Evolutionary conservation across 2,329 filamentous ascomycete species (phyloP).

Genomic region (Stachybotrys chartarum): DNA sequence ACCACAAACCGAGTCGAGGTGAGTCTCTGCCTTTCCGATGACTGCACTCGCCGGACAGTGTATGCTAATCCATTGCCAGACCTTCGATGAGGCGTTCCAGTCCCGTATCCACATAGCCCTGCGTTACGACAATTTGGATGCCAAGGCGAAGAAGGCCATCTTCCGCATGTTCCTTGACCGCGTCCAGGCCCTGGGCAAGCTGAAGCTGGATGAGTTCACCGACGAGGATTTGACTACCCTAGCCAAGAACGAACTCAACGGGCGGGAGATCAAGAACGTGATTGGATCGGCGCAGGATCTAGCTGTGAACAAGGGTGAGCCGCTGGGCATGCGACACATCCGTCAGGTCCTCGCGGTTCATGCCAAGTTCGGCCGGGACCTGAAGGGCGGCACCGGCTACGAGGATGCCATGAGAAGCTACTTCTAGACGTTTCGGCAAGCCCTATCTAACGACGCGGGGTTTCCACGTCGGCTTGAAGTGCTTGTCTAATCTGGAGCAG

Average conservation of each 20-base stretch:
- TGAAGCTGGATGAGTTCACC: slow-evolving; percentile 52
- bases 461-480: neutral
- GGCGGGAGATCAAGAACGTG: slow-evolving; percentile 77
- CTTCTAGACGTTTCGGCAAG: slow-evolving; percentile 30
- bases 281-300: slow-evolving; percentile 77
- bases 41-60: neutral
- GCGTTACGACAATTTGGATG: slow-evolving; percentile 67
- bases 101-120: slow-evolving; percentile 81
- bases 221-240: slow-evolving; percentile 62
- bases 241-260: slow-evolving; percentile 57
- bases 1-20: slow-evolving; percentile 80
- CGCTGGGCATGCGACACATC: slow-evolving; percentile 73
- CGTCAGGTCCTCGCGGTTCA: slow-evolving; percentile 77
- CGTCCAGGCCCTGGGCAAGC: slow-evolving; percentile 57
- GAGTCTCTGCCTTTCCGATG: slow-evolving; percentile 8
- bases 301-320: slow-evolving; percentile 65
- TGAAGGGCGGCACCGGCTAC: slow-evolving; percentile 75
- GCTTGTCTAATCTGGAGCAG: neutral
- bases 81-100: slow-evolving; percentile 87
- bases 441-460: neutral
- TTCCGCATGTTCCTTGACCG: slow-evolving; percentile 80
- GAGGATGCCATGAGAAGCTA: slow-evolving; percentile 81
- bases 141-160: slow-evolving; percentile 67
- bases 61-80: slow-evolving; percentile 31
- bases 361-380: slow-evolving; percentile 73